Evolutionary conservation across 352 stramenopile genomes (phyloP).

Genomic region (Pilasporangium apinafurcum): DNA sequence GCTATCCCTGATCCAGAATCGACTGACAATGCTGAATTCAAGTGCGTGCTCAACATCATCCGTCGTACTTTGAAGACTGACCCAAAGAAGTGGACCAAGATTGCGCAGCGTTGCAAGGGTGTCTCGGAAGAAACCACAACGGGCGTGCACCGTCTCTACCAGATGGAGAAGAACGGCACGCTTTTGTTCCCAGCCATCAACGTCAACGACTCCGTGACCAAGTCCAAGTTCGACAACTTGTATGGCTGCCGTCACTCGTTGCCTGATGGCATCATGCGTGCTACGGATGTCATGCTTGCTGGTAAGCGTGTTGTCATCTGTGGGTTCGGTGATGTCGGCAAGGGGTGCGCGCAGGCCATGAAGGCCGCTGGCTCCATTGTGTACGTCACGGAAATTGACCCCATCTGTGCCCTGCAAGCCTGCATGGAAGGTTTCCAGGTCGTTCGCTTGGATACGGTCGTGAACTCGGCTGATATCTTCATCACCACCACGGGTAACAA

Average conservation of each 20-base stretch:
- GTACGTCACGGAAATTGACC: constrained; percentile 98
- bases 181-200: constrained; percentile 98
- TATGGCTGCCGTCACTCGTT: constrained; percentile 99
- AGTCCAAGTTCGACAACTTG: constrained; percentile 99
- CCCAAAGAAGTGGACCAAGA: constrained; percentile 96
- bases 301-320: constrained; percentile 98
- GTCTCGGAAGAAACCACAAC: constrained; percentile 99
- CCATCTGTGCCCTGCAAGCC: constrained; percentile 97
- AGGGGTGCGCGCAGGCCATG: constrained; percentile 97
- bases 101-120: constrained; percentile 92
- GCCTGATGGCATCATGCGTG: constrained; percentile 97
- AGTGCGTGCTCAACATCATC: constrained; percentile 98
- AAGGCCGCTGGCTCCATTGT: constrained; percentile 95
- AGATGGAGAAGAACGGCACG: constrained; percentile 96
- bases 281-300: constrained; percentile 98
- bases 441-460: constrained; percentile 89
- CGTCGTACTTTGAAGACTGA: constrained; percentile 91
- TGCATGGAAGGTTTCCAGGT: constrained; percentile 98
- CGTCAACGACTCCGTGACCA: constrained; percentile 99
- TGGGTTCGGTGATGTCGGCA: constrained; percentile 98
- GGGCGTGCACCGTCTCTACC: constrained; percentile 97
- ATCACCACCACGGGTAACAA: constrained; percentile 99
- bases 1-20: constrained; percentile 92
- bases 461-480: constrained; percentile 94
- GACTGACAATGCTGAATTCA: constrained; percentile 98